Conservation (phyloP, 2,329 filamentous ascomycete species). For the Penicillium sp. region DNA sequence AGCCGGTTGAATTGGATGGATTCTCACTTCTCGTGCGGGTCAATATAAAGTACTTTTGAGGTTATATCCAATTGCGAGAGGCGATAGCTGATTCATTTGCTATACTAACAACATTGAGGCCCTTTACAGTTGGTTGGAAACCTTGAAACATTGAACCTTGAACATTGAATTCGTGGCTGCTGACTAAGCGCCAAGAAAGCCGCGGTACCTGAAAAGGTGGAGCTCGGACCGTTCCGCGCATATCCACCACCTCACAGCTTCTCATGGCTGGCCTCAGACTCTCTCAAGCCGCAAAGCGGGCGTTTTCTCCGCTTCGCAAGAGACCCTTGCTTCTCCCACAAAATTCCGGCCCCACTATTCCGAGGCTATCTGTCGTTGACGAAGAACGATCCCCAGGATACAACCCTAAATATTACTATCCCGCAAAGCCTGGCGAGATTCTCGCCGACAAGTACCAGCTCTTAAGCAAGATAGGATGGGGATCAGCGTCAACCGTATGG, state of each 20-base stretch:
- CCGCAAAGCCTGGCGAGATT: slow-evolving; percentile 33
- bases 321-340: background rate
- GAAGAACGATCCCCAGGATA: slow-evolving; percentile 34
- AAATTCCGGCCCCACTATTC: background rate
- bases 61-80: too few relatives aligned
- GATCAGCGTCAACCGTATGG: slow-evolving; percentile 33
- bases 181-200: too few relatives aligned
- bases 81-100: too few relatives aligned
- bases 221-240: background rate
- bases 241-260: background rate
- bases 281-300: background rate
- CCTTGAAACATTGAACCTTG: too few relatives aligned
- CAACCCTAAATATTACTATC: slow-evolving; percentile 32
- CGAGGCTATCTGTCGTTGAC: slow-evolving; percentile 23
- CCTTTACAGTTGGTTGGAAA: too few relatives aligned
- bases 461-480: slow-evolving; percentile 34
- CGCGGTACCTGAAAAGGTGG: background rate
- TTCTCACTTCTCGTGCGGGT: too few relatives aligned
- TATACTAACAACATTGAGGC: too few relatives aligned
- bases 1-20: too few relatives aligned
- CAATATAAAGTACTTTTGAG: too few relatives aligned
- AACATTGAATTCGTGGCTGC: too few relatives aligned
- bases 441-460: slow-evolving; percentile 31
- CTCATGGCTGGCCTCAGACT: background rate
- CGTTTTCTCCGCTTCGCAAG: background rate